phyloP scores from a whole-genome alignment of 306 rosid species.

The Inga leiocalycina region DNA sequence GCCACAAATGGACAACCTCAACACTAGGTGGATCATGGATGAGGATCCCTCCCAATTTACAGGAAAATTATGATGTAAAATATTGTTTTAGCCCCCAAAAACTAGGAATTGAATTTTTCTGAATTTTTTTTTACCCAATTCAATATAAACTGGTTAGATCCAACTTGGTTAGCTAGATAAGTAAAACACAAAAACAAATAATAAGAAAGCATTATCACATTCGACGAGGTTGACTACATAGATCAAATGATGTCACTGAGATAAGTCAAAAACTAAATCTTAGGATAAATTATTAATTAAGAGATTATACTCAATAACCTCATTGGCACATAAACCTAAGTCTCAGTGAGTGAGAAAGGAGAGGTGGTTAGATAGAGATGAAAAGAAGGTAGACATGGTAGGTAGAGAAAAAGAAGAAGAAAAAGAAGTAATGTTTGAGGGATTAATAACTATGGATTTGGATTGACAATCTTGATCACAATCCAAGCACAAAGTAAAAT shows the following conservation, averaged over 20 bases:
- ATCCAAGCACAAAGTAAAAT: not conserved
- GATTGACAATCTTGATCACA: not conserved
- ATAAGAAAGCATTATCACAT: no score
- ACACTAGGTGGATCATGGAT: not conserved
- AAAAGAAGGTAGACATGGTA: not conserved
- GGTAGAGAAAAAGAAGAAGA: not conserved
- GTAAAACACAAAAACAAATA: no score
- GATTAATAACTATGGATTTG: not conserved
- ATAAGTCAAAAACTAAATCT: no score
- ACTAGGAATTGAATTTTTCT: not conserved
- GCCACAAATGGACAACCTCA: not conserved
- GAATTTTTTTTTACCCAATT: not conserved
- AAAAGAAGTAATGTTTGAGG: conserved; percentile 5
- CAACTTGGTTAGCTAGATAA: not conserved
- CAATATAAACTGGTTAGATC: not conserved
- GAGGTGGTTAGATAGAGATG: not conserved
- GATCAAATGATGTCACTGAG: no score
- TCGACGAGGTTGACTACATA: fast-evolving
- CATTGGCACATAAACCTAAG: not conserved
- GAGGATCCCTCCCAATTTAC: not conserved
- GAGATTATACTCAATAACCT: no score
- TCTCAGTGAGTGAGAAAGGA: not conserved
- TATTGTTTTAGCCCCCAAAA: not conserved
- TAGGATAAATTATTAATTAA: no score
- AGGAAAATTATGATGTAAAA: not conserved